These are phyloP conservation scores for Solanum dulcamara DNA, from an alignment of 257 asterid species.

Conservation along the genomic window DNA sequence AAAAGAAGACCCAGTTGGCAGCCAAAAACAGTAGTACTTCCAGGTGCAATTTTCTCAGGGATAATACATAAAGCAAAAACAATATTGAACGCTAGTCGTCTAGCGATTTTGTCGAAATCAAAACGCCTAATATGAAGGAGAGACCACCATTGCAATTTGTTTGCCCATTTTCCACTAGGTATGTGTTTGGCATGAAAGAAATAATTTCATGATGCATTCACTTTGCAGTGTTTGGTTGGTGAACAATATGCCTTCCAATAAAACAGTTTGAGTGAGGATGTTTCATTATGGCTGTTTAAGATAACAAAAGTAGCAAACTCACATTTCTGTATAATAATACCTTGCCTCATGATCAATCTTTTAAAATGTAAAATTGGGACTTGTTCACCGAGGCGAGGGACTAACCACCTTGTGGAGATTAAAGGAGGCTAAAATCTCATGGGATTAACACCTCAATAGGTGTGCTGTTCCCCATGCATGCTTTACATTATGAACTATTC, in stretches of 20 bases:
- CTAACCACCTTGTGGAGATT: no score
- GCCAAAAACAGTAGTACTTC: no score
- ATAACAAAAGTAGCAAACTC: not conserved
- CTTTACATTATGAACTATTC: not conserved
- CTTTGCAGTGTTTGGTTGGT: not conserved
- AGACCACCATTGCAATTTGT: not conserved
- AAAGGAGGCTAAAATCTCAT: no score
- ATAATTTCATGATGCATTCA: not conserved
- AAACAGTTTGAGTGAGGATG: no score
- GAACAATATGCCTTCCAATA: not conserved
- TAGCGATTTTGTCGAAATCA: not conserved
- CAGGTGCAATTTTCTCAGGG: no score
- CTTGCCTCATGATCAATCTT: not conserved
- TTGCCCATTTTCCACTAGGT: not conserved
- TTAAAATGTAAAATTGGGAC: not conserved
- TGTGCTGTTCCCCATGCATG: not conserved
- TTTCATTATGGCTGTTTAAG: not conserved
- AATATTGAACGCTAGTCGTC: not conserved
- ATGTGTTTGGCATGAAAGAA: not conserved
- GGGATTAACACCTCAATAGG: not conserved
- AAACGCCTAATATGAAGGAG: not conserved
- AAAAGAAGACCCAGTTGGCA: no score
- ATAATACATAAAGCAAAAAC: no score
- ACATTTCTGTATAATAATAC: not conserved
- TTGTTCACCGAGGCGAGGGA: not conserved